A percentile compares a stretch with the other conserved stretches of the same genome.
These are phyloP conservation scores for Alnus glutinosa DNA, from an alignment of 306 rosid species.

Conservation along the genomic window DNA sequence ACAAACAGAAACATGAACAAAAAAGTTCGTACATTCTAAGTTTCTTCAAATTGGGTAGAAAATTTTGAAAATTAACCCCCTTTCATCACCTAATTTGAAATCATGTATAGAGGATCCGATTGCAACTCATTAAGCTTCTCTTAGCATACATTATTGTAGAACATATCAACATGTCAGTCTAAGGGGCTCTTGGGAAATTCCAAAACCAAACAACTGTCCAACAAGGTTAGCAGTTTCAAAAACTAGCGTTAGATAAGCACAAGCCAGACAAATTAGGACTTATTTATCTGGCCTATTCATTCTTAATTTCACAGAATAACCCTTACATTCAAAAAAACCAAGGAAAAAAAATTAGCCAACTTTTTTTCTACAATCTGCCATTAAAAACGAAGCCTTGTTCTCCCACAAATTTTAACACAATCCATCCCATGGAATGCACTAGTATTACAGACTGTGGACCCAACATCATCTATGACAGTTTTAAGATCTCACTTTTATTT, in stretches of 20 bases:
- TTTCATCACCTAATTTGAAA: background rate
- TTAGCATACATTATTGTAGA: background rate
- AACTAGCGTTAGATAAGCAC: background rate
- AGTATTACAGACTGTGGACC: background rate
- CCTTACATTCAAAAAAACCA: background rate
- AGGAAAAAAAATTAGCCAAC: background rate
- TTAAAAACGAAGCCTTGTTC: background rate
- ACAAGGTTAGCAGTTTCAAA: background rate
- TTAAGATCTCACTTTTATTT: no score
- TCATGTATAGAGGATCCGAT: background rate
- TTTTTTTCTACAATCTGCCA: background rate
- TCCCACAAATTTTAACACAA: background rate
- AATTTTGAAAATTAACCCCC: background rate
- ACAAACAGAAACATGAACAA: background rate
- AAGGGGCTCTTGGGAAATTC: background rate
- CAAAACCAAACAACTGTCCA: background rate
- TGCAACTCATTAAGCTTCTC: background rate
- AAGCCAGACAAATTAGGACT: background rate
- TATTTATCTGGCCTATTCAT: background rate
- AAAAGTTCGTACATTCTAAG: background rate
- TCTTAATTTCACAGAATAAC: background rate
- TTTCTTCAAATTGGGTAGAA: background rate
- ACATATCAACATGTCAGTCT: background rate
- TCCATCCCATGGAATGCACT: no score
- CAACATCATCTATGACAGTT: background rate